Base-by-base conservation (phyloP, 2,329 filamentous ascomycete species). In the Fusarium kyushuense region DNA sequence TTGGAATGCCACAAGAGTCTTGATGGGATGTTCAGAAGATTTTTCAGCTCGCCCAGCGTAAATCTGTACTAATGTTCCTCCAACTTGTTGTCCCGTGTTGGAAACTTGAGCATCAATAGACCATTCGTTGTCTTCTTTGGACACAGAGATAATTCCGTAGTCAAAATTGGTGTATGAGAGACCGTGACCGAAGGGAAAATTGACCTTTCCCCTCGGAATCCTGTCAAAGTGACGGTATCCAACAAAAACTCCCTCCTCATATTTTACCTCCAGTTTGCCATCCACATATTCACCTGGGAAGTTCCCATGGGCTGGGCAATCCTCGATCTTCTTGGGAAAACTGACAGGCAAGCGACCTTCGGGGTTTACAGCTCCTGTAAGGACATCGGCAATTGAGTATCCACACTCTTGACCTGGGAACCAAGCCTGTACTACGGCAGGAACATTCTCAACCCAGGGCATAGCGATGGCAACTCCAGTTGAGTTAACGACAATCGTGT, bases 191-290 rank as follows among this genome's bases (percentile, higher is more conserved):
- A 92, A 92, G 17, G 87, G 82, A 75, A 90, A 91, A 14, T 86
- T 83, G 0, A 87, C 84, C 7, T 83, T 81, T 11, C 85, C 82
- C 30, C 82, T 79, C 2, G 81, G 80, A 32, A 72, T 45, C 67
- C 86, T 88, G 72, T 92, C 89, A 72, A 89, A 91, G 76, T 87
- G 89, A 16, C 89, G 82, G 76, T 92, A 92, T 1, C 89, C 90
- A 36, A 92, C 82, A 72, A 89, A 90, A 47, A 92, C 82, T 32
- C 89, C 89, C 74, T 92, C 89, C 16, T 86, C 87, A 67, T 92
- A 92, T 1, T 88, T 79, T 2, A 89, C 87, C 66, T 70, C 66
- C 1, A 72, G 54, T 25, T 71, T 58, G 0, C 65, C 69, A 14
- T 67, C 27, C 2, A 68, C 53, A 21, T 74, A 68, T 72, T 90